Evolutionary conservation across 805 yeast species (phyloP).

Genomic region (Lipomyces chichibuensis): DNA sequence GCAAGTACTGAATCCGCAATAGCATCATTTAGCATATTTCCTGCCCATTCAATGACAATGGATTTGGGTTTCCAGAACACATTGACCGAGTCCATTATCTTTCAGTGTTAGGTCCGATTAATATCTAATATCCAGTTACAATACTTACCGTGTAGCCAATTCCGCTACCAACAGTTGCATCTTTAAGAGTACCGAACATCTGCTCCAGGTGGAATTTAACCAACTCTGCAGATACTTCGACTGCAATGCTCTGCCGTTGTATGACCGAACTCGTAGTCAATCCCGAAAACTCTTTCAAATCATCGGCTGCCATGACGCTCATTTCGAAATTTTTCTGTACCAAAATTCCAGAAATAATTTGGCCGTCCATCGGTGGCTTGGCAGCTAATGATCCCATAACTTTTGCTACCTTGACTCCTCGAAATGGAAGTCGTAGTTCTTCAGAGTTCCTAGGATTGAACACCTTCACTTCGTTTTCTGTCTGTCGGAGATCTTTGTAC

Average conservation of each 20-base stretch:
- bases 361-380: conserved; percentile 51
- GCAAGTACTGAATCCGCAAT: conserved; percentile 94
- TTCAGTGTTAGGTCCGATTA: neutral
- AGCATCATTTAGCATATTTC: conserved; percentile 85
- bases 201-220: conserved; percentile 89
- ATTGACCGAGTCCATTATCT: conserved; percentile 61
- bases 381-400: conserved; percentile 64
- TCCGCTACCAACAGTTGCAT: conserved; percentile 55
- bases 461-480: conserved; percentile 87
- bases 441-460: conserved; percentile 93
- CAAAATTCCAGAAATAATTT: conserved; percentile 73
- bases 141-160: conserved; percentile 43
- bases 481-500: conserved; percentile 76
- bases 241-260: conserved; percentile 76
- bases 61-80: conserved; percentile 54
- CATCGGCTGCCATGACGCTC: conserved; percentile 79
- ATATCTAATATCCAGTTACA: neutral
- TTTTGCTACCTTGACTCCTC: conserved; percentile 82
- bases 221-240: conserved; percentile 78
- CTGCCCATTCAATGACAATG: conserved; percentile 85
- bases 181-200: conserved; percentile 87
- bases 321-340: conserved; percentile 91
- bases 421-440: conserved; percentile 71
- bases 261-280: conserved; percentile 81
- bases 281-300: conserved; percentile 85